phyloP scores from a whole-genome alignment of 768 basidiomycete genomes.

The Kwoniella sp. region DNA sequence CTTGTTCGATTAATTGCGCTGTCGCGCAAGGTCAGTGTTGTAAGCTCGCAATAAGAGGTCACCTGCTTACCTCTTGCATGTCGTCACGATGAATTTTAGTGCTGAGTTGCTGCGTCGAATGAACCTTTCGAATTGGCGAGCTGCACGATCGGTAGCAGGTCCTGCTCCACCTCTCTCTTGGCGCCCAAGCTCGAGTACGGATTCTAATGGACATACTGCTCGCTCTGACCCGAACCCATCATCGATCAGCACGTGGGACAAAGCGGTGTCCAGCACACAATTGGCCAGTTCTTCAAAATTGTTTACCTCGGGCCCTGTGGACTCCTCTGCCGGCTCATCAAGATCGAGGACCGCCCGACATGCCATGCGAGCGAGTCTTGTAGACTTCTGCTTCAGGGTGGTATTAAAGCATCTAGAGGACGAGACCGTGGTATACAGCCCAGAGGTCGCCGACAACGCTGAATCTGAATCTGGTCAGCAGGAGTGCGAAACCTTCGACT shows the following conservation, averaged over 20 bases:
- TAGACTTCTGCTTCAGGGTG: slow-evolving; percentile 32
- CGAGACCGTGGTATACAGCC: slow-evolving; percentile 10
- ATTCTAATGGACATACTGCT: background rate
- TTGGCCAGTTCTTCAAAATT: background rate
- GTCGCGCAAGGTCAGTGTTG: no score
- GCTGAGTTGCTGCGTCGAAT: slow-evolving; percentile 36
- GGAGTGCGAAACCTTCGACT: no score
- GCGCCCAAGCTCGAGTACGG: slow-evolving; percentile 6
- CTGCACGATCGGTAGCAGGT: slow-evolving; percentile 34
- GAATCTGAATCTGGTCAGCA: no score
- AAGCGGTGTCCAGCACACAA: background rate
- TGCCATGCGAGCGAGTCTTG: slow-evolving; percentile 13
- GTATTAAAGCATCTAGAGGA: slow-evolving; percentile 36
- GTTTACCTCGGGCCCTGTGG: background rate
- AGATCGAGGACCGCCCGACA: no score
- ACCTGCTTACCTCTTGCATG: no score
- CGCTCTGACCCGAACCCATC: background rate
- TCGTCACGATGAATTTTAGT: slow-evolving; percentile 10
- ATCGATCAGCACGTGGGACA: background rate
- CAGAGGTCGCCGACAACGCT: slow-evolving; percentile 4
- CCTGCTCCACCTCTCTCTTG: slow-evolving; percentile 44
- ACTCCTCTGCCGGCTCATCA: no score
- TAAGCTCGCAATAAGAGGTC: no score
- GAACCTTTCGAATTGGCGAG: slow-evolving; percentile 25
- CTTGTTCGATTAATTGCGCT: no score